Evolutionary conservation across 495 filamentous ascomycete species (phyloP).

Genomic region (Saxophila tyrrhenica): DNA sequence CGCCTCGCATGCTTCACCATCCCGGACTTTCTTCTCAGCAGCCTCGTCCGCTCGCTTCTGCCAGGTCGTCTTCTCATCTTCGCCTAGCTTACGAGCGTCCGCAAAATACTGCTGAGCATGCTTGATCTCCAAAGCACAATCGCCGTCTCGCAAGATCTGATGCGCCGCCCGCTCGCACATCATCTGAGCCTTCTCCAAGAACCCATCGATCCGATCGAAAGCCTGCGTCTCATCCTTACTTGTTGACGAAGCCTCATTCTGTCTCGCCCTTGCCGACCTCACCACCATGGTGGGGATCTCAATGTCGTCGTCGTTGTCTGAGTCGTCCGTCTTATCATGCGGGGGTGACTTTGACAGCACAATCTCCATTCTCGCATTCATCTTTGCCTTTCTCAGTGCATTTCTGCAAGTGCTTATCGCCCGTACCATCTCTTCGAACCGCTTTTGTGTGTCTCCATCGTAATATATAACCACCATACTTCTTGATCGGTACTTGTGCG

Average conservation of each 20-base stretch:
- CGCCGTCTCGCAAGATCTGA: conserved; percentile 72
- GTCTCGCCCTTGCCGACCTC: neutral
- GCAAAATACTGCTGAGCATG: conserved; percentile 49
- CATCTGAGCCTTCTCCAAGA: conserved; percentile 64
- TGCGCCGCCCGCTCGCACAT: conserved; percentile 78
- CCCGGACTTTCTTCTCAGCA: neutral
- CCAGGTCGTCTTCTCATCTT: conserved; percentile 19
- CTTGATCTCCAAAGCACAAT: conserved; percentile 62
- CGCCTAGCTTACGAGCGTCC: conserved; percentile 49
- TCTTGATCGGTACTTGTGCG: conserved; percentile 53
- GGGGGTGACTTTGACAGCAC: conserved; percentile 35
- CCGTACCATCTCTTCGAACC: conserved; percentile 69
- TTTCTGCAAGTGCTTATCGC: conserved; percentile 71
- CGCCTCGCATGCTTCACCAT: conserved; percentile 1
- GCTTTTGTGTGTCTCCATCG: conserved; percentile 70
- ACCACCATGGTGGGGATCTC: neutral
- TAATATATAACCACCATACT: conserved; percentile 82
- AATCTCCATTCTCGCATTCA: conserved; percentile 49
- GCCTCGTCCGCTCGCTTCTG: conserved; percentile 2
- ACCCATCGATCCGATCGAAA: conserved; percentile 64
- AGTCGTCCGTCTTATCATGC: neutral
- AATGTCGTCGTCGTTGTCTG: neutral
- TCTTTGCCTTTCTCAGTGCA: conserved; percentile 69
- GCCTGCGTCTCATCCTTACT: conserved; percentile 18
- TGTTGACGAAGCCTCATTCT: neutral